phyloP scores from a whole-genome alignment of 768 basidiomycete genomes.

The Naganishia onofrii region DNA sequence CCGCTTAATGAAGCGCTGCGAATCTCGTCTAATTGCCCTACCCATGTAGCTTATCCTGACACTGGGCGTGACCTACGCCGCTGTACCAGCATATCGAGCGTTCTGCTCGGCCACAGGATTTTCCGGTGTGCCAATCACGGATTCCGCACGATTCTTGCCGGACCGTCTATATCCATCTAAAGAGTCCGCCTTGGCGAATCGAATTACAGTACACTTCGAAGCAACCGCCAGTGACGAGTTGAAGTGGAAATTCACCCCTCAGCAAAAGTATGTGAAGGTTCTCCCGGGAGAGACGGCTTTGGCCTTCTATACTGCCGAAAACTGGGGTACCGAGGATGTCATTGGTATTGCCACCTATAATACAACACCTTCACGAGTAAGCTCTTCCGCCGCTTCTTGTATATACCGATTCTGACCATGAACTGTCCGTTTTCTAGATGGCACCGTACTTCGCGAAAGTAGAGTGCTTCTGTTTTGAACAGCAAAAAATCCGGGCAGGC shows the following conservation, averaged over 20 bases:
- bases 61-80: conserved; percentile 87
- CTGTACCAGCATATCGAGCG: conserved; percentile 93
- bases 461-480: conserved; percentile 99
- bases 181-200: conserved; percentile 58
- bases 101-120: conserved; percentile 98
- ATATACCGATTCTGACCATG: background rate
- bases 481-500: conserved; percentile 86
- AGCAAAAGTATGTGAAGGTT: conserved; percentile 83
- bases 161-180: conserved; percentile 65
- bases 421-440: conserved; percentile 59
- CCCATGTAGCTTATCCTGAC: conserved; percentile 66
- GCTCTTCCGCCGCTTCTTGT: conserved; percentile 42
- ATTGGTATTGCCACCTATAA: conserved; percentile 99
- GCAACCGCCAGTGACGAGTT: conserved; percentile 83
- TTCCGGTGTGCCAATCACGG: conserved; percentile 86
- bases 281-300: conserved; percentile 92
- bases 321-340: conserved; percentile 76
- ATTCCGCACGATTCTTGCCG: conserved; percentile 62
- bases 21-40: background rate
- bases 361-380: conserved; percentile 91
- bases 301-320: conserved; percentile 93
- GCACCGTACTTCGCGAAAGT: conserved; percentile 99
- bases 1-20: background rate
- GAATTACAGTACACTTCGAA: conserved; percentile 94
- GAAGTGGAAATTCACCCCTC: conserved; percentile 89